Evolutionary conservation across 257 asterid species (phyloP).

Genomic region (Rehmannia glutinosa): DNA sequence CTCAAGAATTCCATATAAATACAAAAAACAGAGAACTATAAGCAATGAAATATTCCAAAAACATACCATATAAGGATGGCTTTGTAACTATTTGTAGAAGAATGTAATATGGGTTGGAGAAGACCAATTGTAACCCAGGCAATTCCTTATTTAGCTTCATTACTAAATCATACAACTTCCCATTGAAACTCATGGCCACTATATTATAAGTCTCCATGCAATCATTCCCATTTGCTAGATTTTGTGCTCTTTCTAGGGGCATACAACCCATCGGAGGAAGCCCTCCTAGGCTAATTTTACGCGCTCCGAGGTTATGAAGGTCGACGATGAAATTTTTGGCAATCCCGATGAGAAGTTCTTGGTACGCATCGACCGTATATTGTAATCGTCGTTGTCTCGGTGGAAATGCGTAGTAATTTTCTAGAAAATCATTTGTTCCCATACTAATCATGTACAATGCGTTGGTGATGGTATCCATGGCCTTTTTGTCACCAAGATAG

Average conservation of each 20-base stretch:
- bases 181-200: conserved; percentile 66
- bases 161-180: conserved; percentile 42
- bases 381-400: conserved; percentile 32
- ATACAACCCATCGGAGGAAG: conserved; percentile 91
- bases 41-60: neutral
- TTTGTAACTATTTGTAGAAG: conserved; percentile 38
- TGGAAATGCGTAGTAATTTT: conserved; percentile 58
- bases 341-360: conserved; percentile 41
- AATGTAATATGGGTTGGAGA: conserved; percentile 61
- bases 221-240: conserved; percentile 26
- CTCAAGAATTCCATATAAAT: no score
- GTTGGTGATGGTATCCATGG: conserved; percentile 34
- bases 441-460: conserved; percentile 65
- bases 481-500: conserved; percentile 54
- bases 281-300: conserved; percentile 71
- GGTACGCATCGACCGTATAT: conserved; percentile 53
- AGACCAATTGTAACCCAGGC: conserved; percentile 53
- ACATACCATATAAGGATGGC: conserved; percentile 57
- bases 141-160: conserved; percentile 38
- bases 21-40: neutral
- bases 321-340: conserved; percentile 44
- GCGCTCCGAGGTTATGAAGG: conserved; percentile 67
- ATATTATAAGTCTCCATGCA: conserved; percentile 59
- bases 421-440: conserved; percentile 86
- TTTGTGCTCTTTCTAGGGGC: conserved; percentile 72